phyloP scores from a whole-genome alignment of 202 grass and related monocot species.

The Saccharum hybrid region DNA sequence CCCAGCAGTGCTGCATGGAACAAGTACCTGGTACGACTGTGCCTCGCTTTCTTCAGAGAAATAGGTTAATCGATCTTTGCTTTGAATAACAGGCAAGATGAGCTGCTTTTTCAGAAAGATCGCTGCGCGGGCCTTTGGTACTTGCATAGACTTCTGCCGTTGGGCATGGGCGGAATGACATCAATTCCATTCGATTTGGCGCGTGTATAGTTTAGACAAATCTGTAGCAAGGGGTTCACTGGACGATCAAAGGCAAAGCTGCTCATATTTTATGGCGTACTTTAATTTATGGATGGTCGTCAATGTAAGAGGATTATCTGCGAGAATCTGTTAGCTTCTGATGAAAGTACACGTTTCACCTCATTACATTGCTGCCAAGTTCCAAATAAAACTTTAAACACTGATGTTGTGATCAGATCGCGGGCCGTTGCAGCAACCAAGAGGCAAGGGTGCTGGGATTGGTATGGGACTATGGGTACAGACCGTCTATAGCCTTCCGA shows the following conservation, averaged over 20 bases:
- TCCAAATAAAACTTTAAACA: background rate
- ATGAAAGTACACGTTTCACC: conserved; percentile 9
- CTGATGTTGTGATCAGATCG: conserved; percentile 2
- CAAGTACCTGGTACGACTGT: conserved; percentile 41
- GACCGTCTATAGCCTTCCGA: too few relatives aligned
- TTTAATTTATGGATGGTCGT: conserved; percentile 22
- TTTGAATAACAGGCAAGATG: conserved; percentile 41
- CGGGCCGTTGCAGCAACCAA: conserved; percentile 25
- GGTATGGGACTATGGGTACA: too few relatives aligned
- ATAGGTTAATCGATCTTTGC: conserved; percentile 37
- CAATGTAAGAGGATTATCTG: background rate
- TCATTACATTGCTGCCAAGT: background rate
- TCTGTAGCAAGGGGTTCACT: too few relatives aligned
- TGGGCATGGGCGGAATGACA: conserved; percentile 33
- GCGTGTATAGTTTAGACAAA: background rate
- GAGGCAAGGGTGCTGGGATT: background rate
- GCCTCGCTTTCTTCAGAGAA: conserved; percentile 30
- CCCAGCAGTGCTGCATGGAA: conserved; percentile 34
- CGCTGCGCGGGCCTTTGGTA: background rate
- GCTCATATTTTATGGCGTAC: too few relatives aligned
- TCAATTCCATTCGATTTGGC: conserved; percentile 38
- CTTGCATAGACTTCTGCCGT: conserved; percentile 26
- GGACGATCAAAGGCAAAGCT: too few relatives aligned
- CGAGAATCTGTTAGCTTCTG: conserved; percentile 28
- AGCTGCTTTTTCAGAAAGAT: conserved; percentile 4